A percentile compares a stretch with the other conserved stretches of the same genome.
phyloP scores from a whole-genome alignment of 345 rosid species.

The Sonneratia caseolaris region DNA sequence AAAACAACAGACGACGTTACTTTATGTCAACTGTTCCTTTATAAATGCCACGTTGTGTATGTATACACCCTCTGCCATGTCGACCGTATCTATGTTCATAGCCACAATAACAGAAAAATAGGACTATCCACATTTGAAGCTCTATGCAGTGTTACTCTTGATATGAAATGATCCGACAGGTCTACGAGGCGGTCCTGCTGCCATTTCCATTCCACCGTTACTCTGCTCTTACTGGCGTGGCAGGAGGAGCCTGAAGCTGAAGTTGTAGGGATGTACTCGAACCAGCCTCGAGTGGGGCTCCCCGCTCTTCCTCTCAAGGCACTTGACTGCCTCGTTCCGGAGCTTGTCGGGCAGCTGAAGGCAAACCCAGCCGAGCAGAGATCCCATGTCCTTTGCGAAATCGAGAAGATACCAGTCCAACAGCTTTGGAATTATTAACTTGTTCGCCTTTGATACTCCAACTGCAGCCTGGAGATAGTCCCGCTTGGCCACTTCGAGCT shows the following conservation, averaged over 20 bases:
- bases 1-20: too few relatives aligned
- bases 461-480: slow-evolving; percentile 79
- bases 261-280: slow-evolving; percentile 13
- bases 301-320: slow-evolving; percentile 37
- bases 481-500: slow-evolving; percentile 66
- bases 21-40: too few relatives aligned
- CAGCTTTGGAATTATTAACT: slow-evolving; percentile 69
- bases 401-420: slow-evolving; percentile 87
- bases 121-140: slow-evolving; percentile 2
- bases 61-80: not conserved
- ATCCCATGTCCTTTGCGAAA: slow-evolving; percentile 73
- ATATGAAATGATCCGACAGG: not conserved
- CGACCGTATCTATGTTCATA: not conserved
- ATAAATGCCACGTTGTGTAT: not conserved
- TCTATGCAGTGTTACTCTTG: not conserved
- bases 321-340: slow-evolving; percentile 49
- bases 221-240: slow-evolving; percentile 14
- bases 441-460: slow-evolving; percentile 57
- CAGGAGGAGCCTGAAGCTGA: too few relatives aligned
- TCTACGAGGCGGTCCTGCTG: too few relatives aligned
- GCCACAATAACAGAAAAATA: not conserved
- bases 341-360: slow-evolving; percentile 62
- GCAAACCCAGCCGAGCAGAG: slow-evolving; percentile 79
- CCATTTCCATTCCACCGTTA: not conserved
- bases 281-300: slow-evolving; percentile 42